Evolutionary conservation across 164 flowering plant species (phyloP), one percentile per base, ranked within the genome.

Genomic region (Vitis riparia): DNA sequence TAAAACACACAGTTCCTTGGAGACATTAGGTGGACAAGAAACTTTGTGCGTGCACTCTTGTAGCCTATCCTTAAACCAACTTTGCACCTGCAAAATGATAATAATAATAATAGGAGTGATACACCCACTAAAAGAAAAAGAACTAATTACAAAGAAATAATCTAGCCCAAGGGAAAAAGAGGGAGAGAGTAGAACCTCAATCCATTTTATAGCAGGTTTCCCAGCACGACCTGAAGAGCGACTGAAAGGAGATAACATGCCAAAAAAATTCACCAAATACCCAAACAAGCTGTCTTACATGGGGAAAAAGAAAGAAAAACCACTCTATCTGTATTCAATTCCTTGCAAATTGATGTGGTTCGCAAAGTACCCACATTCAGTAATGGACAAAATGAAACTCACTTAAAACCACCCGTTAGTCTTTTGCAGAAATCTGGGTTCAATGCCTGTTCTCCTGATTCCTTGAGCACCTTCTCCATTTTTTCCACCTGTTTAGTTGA

Each of bases 181-280:
- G 2, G 1, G 11, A 69, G 13, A 12, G 16, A 53, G 48, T 16
- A 51, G 32, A 19, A 91, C 96, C 88, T 87, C 87, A 37, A 75
- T 76, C 89, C 90, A 84, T 68, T 81, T 85, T 19, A 91, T 76
- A 57, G 67, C 71, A 74, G 90, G 86, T 76, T 87, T 91, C 67
- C 96, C 93, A 69, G 88, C 80, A 65, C 93, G 90, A 71, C 80
- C 87, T 2, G 79, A 44, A 9, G 84, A 84, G 67, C 75, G 79
- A 68, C 96, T 91, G 82, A 79, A 82, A 63, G 11, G 58, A 66
- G 6, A 71, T 17, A 61, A 57, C 59, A 68, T 9, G 10, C 19
- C 68, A 74, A 57, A 71, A 49, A 17, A 14, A 51, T 0, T n/a
- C 23, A 70, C 37, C 11, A 51, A 71, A 62, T 56, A n/a, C 3